Conservation (phyloP, 2,329 filamentous ascomycete genomes). For the Arthrobotrys conoides region DNA sequence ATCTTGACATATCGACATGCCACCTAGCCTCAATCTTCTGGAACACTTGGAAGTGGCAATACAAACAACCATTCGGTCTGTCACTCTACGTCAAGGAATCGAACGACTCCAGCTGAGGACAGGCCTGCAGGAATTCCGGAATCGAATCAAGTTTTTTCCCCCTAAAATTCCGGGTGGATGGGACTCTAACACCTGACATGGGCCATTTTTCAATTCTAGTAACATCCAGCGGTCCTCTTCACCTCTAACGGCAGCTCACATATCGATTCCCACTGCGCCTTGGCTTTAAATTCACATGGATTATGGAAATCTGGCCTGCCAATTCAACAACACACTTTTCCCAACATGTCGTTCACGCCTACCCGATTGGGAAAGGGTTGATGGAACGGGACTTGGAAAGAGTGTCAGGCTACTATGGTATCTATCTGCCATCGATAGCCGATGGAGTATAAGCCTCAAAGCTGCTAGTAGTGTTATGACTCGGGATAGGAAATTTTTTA, state of each 20-base stretch:
- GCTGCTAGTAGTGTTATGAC: constrained; percentile 7
- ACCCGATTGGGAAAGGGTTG: constrained; percentile 35
- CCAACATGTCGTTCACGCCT: constrained; percentile 55
- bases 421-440: constrained; percentile 28
- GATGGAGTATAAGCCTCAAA: constrained; percentile 17
- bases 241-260: constrained; percentile 50
- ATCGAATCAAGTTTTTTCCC: constrained; percentile 14
- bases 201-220: neutral
- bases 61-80: neutral
- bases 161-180: neutral
- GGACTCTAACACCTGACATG: neutral
- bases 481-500: constrained; percentile 31
- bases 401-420: neutral
- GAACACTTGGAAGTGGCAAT: constrained; percentile 27
- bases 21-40: neutral
- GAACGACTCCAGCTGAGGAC: neutral
- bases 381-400: neutral
- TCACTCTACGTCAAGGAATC: neutral
- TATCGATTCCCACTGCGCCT: constrained; percentile 24
- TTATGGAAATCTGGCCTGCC: constrained; percentile 21
- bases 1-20: neutral
- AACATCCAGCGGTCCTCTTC: constrained; percentile 31
- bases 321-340: constrained; percentile 51
- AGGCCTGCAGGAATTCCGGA: too few species aligned
- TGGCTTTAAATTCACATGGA: constrained; percentile 38